These are phyloP conservation scores for Lagenidium giganteum DNA, from an alignment of 352 stramenopile species.

Conservation along the genomic window DNA sequence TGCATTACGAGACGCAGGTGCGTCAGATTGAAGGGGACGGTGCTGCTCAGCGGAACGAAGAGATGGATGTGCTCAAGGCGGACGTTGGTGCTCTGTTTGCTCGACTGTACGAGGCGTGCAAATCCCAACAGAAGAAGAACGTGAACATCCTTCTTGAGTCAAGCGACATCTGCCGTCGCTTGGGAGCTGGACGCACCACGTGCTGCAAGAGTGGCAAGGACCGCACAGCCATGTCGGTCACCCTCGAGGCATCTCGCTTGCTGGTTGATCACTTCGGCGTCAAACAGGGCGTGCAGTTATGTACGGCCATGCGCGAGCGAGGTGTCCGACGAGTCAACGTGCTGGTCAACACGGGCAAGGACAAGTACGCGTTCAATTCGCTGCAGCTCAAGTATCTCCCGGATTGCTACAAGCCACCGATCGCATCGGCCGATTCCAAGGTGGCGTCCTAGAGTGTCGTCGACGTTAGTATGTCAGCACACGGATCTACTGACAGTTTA, in stretches of 20 bases:
- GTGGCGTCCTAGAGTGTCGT: conserved; percentile 68
- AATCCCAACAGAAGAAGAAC: conserved; percentile 79
- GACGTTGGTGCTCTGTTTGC: conserved; percentile 53
- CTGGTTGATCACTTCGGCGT: conserved; percentile 86
- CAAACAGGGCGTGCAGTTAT: conserved; percentile 80
- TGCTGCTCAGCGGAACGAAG: conserved; percentile 13
- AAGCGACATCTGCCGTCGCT: conserved; percentile 82
- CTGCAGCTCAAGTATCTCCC: conserved; percentile 97
- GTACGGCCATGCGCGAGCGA: conserved; percentile 81
- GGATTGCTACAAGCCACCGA: conserved; percentile 87
- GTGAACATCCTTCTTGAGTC: conserved; percentile 85
- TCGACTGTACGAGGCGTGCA: conserved; percentile 48
- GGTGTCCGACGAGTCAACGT: conserved; percentile 83
- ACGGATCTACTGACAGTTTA: not conserved
- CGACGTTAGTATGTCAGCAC: too few species aligned
- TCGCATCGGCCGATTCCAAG: conserved; percentile 72
- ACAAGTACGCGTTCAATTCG: conserved; percentile 96
- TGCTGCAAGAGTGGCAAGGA: conserved; percentile 99
- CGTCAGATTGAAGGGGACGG: too few species aligned
- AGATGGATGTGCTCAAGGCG: conserved; percentile 44
- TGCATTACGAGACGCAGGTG: conserved; percentile 69
- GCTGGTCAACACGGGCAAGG: conserved; percentile 82
- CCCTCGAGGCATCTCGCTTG: conserved; percentile 92
- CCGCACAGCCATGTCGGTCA: conserved; percentile 97
- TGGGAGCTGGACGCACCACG: conserved; percentile 89